Base-by-base conservation (phyloP, 805 yeast species). In the Tetrapisispora nanseiensis region DNA sequence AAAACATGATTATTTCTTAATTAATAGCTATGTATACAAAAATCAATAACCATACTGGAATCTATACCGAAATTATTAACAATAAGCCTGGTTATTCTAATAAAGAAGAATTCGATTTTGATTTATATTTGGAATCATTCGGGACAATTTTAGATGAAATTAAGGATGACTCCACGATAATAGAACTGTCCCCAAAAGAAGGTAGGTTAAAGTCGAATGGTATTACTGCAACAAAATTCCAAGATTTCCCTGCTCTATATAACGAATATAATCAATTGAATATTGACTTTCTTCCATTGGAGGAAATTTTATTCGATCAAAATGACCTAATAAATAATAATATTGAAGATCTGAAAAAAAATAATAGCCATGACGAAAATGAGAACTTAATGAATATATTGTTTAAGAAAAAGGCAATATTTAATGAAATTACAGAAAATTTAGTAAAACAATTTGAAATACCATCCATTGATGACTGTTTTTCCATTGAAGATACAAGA, bases 381-480 rank as follows among this genome's bases (percentile, higher is more conserved):
- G 19, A 35, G 10, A 30, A 24, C 24, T 35, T 35, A 35, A 12
- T 35, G 26, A 20, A 35, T 16, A 18, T 35, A 24, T 20, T 35
- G 5, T 26, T 26, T 18, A 16, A 35, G 12, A 9, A 20, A 35
- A 26, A 23, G 26, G 11, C 11, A 23, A 7, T 35, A 24, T 16
- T 35, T 2, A 18, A 24, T 18, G 38, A 35, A 23, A 35, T 35
- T 8, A 35, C 38, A 15, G 11, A 35, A 10, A 16, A 10, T 23
- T 18, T 35, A 19, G 15, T 35, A 5, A 26, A 26, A 13, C 15
- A 18, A 16, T 35, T 16, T 26, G n/a, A 24, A 4, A 20, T 35
- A 6, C 38, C 38, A n/a, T 35, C 38, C 3, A 23, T 35, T 8
- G 30, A 35, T 5, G 32, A 27, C 20, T 36, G 39, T 28, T 36